A percentile compares a stretch with the other conserved stretches of the same genome.
phyloP scores from a whole-genome alignment of 352 stramenopile genomes.

The Globisporangium abappressorium region DNA sequence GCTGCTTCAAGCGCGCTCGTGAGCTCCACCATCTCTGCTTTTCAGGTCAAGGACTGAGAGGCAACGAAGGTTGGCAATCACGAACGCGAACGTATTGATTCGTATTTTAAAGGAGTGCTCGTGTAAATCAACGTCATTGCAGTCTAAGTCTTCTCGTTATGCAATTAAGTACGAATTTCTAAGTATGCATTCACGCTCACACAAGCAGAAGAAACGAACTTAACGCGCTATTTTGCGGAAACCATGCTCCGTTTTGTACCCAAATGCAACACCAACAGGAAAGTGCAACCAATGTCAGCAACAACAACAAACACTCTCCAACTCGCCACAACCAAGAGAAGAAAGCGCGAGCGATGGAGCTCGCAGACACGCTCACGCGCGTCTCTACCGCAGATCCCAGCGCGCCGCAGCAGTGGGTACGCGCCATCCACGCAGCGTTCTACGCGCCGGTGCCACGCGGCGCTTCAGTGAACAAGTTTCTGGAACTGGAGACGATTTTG shows the following conservation, averaged over 20 bases:
- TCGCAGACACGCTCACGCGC: conserved; percentile 10
- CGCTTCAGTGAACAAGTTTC: conserved; percentile 41
- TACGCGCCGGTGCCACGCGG: conserved; percentile 23
- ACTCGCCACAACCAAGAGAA: background rate
- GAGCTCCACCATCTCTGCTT: conserved; percentile 2
- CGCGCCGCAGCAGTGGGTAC: conserved; percentile 20
- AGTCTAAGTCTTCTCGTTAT: background rate
- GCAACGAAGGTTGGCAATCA: background rate
- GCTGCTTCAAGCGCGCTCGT: conserved; percentile 7
- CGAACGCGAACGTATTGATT: background rate
- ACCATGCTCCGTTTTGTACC: conserved; percentile 2
- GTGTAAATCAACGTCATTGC: background rate
- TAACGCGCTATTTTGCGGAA: background rate
- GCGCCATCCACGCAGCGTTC: conserved; percentile 28
- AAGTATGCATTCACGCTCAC: background rate
- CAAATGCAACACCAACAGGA: background rate
- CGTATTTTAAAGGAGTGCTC: background rate
- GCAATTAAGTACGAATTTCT: background rate
- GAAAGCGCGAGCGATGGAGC: background rate
- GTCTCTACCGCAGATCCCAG: background rate
- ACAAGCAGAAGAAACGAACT: background rate
- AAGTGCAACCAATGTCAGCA: background rate
- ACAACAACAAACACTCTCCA: background rate
- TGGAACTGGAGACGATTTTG: conserved; percentile 40
- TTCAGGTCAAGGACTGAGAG: background rate